These are phyloP conservation scores for Candida endomychidarum DNA, from an alignment of 805 yeast species.

Conservation along the genomic window DNA sequence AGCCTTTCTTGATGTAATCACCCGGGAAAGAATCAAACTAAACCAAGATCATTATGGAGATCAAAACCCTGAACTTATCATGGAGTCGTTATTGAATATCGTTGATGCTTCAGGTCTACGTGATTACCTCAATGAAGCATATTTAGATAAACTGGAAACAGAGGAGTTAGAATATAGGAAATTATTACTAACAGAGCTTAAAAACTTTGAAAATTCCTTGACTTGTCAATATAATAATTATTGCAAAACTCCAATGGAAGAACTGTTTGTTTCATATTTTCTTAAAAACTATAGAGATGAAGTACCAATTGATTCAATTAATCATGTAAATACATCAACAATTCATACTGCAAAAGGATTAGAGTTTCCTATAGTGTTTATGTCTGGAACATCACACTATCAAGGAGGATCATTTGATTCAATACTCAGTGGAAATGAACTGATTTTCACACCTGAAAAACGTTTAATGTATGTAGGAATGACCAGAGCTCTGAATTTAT, in stretches of 20 bases:
- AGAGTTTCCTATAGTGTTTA: constrained; percentile 68
- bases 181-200: constrained; percentile 1
- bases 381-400: constrained; percentile 17
- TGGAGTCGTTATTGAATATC: constrained; percentile 32
- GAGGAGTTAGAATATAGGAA: constrained; percentile 7
- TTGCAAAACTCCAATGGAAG: constrained; percentile 7
- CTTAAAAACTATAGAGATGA: constrained; percentile 42
- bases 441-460: constrained; percentile 22
- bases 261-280: constrained; percentile 39
- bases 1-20: constrained; percentile 18
- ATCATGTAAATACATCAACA: constrained; percentile 56
- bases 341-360: constrained; percentile 75
- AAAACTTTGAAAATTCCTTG: constrained; percentile 23
- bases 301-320: constrained; percentile 24
- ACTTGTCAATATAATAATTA: constrained; percentile 16
- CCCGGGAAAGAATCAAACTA: constrained; percentile 12
- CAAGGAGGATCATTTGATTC: constrained; percentile 17
- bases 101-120: constrained; percentile 33
- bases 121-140: constrained; percentile 23
- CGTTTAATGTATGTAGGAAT: constrained; percentile 62
- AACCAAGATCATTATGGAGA: constrained; percentile 17
- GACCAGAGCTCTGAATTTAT: constrained; percentile 57
- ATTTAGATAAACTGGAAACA: constrained; percentile 8
- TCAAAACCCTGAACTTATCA: constrained; percentile 34
- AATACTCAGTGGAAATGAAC: constrained; percentile 9